These are phyloP conservation scores for Collybia mongolica DNA, from an alignment of 768 basidiomycete genomes.

Conservation along the genomic window DNA sequence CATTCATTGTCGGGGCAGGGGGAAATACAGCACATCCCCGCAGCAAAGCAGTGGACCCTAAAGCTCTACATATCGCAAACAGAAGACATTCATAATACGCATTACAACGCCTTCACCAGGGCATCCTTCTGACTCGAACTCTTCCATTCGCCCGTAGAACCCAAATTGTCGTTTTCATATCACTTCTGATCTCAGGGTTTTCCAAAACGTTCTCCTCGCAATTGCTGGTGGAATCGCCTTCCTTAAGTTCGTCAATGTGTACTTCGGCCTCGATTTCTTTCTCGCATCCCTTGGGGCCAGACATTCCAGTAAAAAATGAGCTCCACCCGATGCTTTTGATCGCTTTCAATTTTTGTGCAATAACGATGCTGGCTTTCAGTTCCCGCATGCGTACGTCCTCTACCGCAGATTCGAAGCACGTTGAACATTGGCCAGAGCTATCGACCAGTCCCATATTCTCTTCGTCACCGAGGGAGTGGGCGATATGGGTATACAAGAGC, in stretches of 20 bases:
- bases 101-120: conserved; percentile 24
- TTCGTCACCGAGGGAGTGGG: conserved; percentile 33
- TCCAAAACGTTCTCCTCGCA: neutral
- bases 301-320: conserved; percentile 36
- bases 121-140: conserved; percentile 40
- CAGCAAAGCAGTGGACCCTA: too few relatives aligned
- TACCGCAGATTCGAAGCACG: conserved; percentile 26
- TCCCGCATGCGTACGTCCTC: conserved; percentile 40
- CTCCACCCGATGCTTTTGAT: conserved; percentile 51
- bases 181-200: conserved; percentile 1
- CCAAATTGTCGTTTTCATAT: conserved; percentile 36
- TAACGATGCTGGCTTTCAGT: conserved; percentile 41
- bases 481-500: conserved; percentile 46
- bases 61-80: too few relatives aligned
- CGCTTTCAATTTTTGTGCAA: conserved; percentile 43
- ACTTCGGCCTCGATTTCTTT: conserved; percentile 8
- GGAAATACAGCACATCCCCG: too few relatives aligned
- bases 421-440: conserved; percentile 33
- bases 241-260: conserved; percentile 17
- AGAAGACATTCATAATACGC: too few relatives aligned
- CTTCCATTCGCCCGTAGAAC: conserved; percentile 37
- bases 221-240: neutral
- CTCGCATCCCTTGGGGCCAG: conserved; percentile 12
- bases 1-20: too few relatives aligned
- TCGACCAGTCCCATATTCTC: conserved; percentile 21